Percentiles rank a stretch among this genome's conserved stretches.
Evolutionary conservation across 176 grass and related monocot species (phyloP).

Genomic region (Oryza brachyantha): DNA sequence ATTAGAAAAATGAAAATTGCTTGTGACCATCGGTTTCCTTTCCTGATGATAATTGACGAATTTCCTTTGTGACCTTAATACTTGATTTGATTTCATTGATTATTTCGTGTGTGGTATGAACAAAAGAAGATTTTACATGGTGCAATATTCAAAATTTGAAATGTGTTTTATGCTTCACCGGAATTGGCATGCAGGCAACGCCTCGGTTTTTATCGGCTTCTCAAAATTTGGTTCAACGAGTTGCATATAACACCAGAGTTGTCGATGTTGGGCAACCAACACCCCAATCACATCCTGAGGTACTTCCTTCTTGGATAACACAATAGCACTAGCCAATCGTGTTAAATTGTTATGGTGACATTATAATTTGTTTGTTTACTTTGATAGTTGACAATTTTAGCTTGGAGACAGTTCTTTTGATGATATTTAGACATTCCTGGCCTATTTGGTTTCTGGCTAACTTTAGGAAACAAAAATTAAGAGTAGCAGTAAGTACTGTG

Average conservation of each 20-base stretch:
- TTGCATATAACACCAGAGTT: conserved; percentile 39
- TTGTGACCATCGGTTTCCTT: not conserved
- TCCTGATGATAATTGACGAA: not conserved
- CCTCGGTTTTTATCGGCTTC: conserved; percentile 38
- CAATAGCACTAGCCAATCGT: not conserved
- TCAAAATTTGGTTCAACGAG: conserved; percentile 13
- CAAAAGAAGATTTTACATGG: not conserved
- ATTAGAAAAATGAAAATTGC: no score
- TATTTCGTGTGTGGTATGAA: not conserved
- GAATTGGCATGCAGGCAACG: conserved; percentile 29
- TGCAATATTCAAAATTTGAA: not conserved
- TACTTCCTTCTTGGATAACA: conserved; percentile 13
- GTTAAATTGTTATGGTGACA: not conserved
- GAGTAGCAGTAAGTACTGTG: not conserved
- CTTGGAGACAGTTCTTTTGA: conserved; percentile 9
- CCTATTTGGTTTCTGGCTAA: not conserved
- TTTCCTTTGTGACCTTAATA: not conserved
- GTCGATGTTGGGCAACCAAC: conserved; percentile 75
- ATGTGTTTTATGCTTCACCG: conserved; percentile 4
- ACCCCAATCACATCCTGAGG: conserved; percentile 71
- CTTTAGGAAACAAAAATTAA: not conserved
- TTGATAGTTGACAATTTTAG: conserved; percentile 6
- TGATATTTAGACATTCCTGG: not conserved
- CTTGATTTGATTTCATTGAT: not conserved
- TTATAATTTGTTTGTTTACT: not conserved